Conservation (phyloP, 345 rosid species). For the Kandelia obovata region DNA sequence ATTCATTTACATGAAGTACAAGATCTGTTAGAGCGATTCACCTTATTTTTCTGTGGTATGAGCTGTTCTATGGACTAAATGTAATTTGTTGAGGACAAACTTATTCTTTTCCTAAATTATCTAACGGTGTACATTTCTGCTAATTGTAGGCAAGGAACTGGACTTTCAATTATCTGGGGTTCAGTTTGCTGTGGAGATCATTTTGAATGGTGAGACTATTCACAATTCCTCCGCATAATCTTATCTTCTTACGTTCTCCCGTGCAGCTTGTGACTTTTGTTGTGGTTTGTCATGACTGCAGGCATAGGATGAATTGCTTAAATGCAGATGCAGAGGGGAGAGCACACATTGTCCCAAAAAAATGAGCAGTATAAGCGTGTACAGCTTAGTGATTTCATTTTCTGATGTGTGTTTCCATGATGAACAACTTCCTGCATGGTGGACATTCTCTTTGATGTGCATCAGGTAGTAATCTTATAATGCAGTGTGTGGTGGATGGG, state of each 20-base stretch:
- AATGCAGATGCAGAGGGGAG: constrained; percentile 46
- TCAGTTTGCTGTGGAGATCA: constrained; percentile 75
- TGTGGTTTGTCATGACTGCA: constrained; percentile 17
- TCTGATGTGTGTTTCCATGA: constrained; percentile 26
- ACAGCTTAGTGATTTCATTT: constrained; percentile 60
- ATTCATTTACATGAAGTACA: too few relatives aligned
- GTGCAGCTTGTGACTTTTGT: neutral
- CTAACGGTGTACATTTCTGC: neutral
- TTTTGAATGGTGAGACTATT: constrained; percentile 48
- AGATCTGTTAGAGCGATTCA: neutral
- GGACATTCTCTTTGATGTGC: neutral
- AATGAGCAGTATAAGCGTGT: constrained; percentile 19
- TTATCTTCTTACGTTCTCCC: neutral
- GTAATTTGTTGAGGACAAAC: neutral
- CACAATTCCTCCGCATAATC: neutral
- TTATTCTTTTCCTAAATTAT: too few relatives aligned
- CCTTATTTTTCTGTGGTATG: neutral
- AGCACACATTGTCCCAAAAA: constrained; percentile 35
- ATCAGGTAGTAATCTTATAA: neutral
- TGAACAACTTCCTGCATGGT: neutral
- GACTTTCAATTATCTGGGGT: constrained; percentile 50
- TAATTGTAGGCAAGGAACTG: constrained; percentile 49
- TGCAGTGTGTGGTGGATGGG: too few relatives aligned
- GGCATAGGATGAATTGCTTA: constrained; percentile 68
- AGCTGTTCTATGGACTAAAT: neutral